Evolutionary conservation across 2,329 filamentous ascomycete genomes (phyloP), one percentile per base, ranked within the genome.

Genomic region (Clarireedia hainanense): DNA sequence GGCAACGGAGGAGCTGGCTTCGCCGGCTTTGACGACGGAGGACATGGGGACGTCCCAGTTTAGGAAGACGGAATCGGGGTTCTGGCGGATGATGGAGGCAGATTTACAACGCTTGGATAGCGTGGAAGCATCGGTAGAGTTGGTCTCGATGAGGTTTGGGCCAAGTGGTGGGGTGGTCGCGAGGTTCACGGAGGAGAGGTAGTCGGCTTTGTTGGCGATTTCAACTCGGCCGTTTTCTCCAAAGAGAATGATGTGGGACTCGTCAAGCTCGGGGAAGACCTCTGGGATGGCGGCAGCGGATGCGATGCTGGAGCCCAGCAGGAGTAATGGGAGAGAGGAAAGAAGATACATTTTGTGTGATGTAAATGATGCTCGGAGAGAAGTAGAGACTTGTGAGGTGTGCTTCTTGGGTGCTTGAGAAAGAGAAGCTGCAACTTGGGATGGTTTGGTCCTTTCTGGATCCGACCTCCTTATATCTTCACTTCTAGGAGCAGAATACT

Each of bases 21-120:
- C 2, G 26, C 17, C 24, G 4, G 52, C 34, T 9, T 49, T 48
- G 12, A 49, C 36, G 15, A 54, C 46, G 4, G 36, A 34, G 23
- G 45, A 49, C 45, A 54, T 54, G 5, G 36, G 23, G 6, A 54
- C 24, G 17, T 54, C 52, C 52, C 52, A 50, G 45, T 40, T 30
- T 12, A 42, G n/a, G 14, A 54, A 50, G 1, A 1, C 12, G 2
- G 10, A 3, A 3, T 49, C 45, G 9, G n/a, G 12, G 24, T 54
- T 42, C n/a, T 42, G n/a, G 10, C 10, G 12, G 24, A 54, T 1
- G 45, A 54, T n/a, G 24, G 23, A 23, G 12, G 17, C 7, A 7
- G 51, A 42, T 17, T 49, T 23, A 34, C 52, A 54, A n/a, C 52
- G 52, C 6, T 42, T 30, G 27, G 2, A 23, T 5, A 34, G 4